Percentiles rank a stretch among this genome's conserved stretches.
Evolutionary conservation across 2,329 filamentous ascomycete genomes (phyloP).

Genomic region (Capronia epimyces): DNA sequence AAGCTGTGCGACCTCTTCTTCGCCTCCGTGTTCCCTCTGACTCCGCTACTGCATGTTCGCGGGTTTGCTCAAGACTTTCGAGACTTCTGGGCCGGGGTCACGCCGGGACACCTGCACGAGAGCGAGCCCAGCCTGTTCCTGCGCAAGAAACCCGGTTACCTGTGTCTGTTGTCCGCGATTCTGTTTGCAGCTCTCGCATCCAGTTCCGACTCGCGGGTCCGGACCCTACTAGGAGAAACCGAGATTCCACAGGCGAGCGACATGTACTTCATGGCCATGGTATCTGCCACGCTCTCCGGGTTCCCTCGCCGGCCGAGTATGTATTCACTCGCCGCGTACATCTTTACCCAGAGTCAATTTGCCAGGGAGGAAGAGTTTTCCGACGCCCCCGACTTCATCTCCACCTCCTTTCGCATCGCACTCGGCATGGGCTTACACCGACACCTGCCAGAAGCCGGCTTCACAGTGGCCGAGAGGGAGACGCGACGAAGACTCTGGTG

Average conservation of each 20-base stretch:
- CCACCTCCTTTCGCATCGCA: constrained; percentile 22
- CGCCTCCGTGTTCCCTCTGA: constrained; percentile 23
- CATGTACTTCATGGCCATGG: constrained; percentile 23
- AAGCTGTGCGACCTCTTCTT: constrained; percentile 22
- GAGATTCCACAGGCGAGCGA: constrained; percentile 5
- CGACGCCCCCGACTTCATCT: constrained; percentile 24
- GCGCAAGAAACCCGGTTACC: constrained; percentile 21
- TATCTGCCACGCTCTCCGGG: constrained; percentile 20
- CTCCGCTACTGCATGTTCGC: constrained; percentile 19
- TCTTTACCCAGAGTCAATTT: constrained; percentile 25
- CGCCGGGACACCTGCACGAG: constrained; percentile 11
- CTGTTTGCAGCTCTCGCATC: constrained; percentile 6
- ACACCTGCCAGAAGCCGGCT: constrained; percentile 13
- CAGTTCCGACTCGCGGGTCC: no score
- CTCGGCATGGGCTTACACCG: constrained; percentile 26
- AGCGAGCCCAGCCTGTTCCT: constrained; percentile 15
- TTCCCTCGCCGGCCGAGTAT: constrained; percentile 24
- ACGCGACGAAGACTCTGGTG: constrained; percentile 25
- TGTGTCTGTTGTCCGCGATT: constrained; percentile 21
- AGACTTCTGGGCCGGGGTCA: constrained; percentile 11
- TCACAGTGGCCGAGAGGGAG: constrained; percentile 19
- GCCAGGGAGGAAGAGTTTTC: constrained; percentile 26
- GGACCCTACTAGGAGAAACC: no score
- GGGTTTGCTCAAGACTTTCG: constrained; percentile 21
- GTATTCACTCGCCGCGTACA: constrained; percentile 22